phyloP scores from a whole-genome alignment of 106 monocot species.

The Apostasia ramifera region DNA sequence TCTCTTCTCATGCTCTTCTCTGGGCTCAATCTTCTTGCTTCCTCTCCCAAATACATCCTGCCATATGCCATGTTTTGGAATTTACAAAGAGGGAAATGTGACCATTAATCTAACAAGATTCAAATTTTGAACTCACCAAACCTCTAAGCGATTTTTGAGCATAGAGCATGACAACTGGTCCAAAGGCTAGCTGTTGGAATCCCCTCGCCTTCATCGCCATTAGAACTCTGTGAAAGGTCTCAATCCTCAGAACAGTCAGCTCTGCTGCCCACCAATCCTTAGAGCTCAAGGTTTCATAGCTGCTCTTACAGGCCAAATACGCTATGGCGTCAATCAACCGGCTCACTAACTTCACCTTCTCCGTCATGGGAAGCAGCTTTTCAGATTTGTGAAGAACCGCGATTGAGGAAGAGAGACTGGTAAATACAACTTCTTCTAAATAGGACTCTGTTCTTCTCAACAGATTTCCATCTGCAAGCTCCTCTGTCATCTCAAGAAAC shows the following conservation, averaged over 20 bases:
- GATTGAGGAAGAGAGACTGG: constrained; percentile 37
- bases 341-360: constrained; percentile 60
- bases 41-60: constrained; percentile 74
- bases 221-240: constrained; percentile 64
- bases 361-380: constrained; percentile 44
- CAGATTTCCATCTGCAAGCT: constrained; percentile 52
- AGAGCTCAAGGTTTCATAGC: constrained; percentile 14
- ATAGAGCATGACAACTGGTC: constrained; percentile 83
- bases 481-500: constrained; percentile 86
- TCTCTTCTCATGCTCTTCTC: constrained; percentile 80
- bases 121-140: constrained; percentile 37
- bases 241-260: constrained; percentile 51
- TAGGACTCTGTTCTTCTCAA: constrained; percentile 41
- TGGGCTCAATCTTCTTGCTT: constrained; percentile 57
- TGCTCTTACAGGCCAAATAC: constrained; percentile 28
- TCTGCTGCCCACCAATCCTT: constrained; percentile 88
- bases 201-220: constrained; percentile 67
- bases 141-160: constrained; percentile 80
- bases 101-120: background rate
- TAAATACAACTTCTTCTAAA: constrained; percentile 46
- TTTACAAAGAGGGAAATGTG: background rate
- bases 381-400: constrained; percentile 65
- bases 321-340: constrained; percentile 71
- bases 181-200: constrained; percentile 49
- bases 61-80: background rate